phyloP scores from a whole-genome alignment of 495 filamentous ascomycete species.

The Mytilinidion resinicola region DNA sequence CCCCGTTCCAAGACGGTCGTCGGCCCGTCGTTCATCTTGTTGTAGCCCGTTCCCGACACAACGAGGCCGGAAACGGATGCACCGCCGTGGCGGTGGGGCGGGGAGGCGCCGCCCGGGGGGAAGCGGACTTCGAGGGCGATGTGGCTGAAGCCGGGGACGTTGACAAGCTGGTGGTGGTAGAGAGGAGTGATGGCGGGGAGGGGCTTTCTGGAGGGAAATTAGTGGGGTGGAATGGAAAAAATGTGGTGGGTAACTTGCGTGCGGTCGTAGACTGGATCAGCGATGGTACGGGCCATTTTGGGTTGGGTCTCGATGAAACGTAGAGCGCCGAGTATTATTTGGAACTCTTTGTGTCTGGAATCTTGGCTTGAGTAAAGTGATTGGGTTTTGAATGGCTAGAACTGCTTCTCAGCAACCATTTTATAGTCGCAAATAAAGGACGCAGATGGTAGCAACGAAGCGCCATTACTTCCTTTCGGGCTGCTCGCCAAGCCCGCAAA shows the following conservation, averaged over 20 bases:
- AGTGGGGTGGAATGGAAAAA: too few relatives aligned
- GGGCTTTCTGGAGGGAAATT: conserved; percentile 19
- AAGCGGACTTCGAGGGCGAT: conserved; percentile 34
- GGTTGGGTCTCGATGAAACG: too few relatives aligned
- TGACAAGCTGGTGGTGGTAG: conserved; percentile 33
- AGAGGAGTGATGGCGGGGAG: conserved; percentile 29
- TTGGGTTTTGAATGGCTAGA: too few relatives aligned
- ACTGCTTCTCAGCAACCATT: too few relatives aligned
- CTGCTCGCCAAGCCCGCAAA: too few relatives aligned
- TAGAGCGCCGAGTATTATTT: too few relatives aligned
- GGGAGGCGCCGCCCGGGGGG: conserved; percentile 39
- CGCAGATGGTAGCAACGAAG: too few relatives aligned
- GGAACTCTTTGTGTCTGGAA: too few relatives aligned
- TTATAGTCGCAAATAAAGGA: too few relatives aligned
- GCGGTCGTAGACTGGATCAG: conserved; percentile 9
- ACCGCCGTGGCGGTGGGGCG: conserved; percentile 40
- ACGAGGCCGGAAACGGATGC: conserved; percentile 36
- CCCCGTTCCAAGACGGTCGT: conserved; percentile 29
- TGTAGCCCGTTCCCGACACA: conserved; percentile 32
- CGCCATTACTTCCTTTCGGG: too few relatives aligned
- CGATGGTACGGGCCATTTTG: neutral
- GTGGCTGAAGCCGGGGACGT: conserved; percentile 35
- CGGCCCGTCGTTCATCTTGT: conserved; percentile 42
- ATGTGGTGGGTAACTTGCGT: conserved; percentile 13
- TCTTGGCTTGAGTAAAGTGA: too few relatives aligned